phyloP scores from a whole-genome alignment of 768 basidiomycete species.

The Mycena vulgaris region DNA sequence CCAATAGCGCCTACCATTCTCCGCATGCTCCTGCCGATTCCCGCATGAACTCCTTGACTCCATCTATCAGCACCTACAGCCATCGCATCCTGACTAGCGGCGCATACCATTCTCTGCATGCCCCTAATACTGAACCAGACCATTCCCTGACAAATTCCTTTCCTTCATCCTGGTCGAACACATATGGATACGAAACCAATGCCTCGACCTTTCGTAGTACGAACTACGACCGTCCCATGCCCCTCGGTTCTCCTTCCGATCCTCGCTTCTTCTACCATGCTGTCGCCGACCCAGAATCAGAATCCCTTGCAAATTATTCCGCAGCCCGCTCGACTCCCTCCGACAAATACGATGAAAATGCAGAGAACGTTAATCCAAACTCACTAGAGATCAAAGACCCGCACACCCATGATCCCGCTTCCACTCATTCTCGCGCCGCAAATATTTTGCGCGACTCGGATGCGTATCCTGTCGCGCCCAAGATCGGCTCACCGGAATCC shows the following conservation, averaged over 20 bases:
- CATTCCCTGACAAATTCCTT: background rate
- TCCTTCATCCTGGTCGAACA: background rate
- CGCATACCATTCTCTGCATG: too few species aligned
- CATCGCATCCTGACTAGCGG: too few species aligned
- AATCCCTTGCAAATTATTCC: conserved; percentile 12
- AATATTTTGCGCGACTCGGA: conserved; percentile 33
- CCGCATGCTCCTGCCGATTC: background rate
- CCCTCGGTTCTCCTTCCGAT: background rate
- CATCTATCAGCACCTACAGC: too few species aligned
- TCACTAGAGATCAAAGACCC: background rate
- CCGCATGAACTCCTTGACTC: too few species aligned
- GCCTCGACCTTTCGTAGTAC: background rate
- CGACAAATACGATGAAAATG: conserved; percentile 33
- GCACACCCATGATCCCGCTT: background rate
- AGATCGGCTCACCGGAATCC: background rate
- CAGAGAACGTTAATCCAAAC: conserved; percentile 36
- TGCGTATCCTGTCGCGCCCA: conserved; percentile 10
- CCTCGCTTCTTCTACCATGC: background rate
- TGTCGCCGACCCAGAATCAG: background rate
- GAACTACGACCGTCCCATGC: background rate
- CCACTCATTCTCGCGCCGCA: background rate
- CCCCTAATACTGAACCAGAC: background rate
- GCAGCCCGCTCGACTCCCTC: conserved; percentile 30
- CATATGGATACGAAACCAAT: background rate
- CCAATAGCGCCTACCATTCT: background rate